These are phyloP conservation scores for Helicostylum pulchrum DNA, from an alignment of 192 early-diverging fungal genomes.

Conservation along the genomic window DNA sequence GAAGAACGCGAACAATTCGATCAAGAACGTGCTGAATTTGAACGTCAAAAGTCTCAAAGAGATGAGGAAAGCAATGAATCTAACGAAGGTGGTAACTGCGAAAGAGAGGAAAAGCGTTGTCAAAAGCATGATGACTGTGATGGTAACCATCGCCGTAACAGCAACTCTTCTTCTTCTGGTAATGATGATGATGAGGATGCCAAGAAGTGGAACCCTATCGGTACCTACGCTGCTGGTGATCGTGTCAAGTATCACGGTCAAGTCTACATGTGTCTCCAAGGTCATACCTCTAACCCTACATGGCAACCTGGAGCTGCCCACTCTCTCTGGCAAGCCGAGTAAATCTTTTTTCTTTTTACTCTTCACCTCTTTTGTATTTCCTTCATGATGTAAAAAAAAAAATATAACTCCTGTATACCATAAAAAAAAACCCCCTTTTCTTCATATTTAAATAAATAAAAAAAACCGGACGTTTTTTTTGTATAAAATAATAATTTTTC, in stretches of 20 bases:
- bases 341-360: slow-evolving; percentile 8
- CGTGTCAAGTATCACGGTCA: slow-evolving; percentile 45
- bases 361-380: neutral
- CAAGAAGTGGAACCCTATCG: slow-evolving; percentile 42
- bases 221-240: slow-evolving; percentile 48
- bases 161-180: neutral
- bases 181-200: slow-evolving; percentile 1
- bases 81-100: neutral
- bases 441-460: no score
- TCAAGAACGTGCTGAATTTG: slow-evolving; percentile 16
- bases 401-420: no score
- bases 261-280: slow-evolving; percentile 47
- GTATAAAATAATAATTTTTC: no score
- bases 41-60: neutral
- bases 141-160: slow-evolving; percentile 3
- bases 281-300: slow-evolving; percentile 42
- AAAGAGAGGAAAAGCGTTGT: slow-evolving; percentile 7
- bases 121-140: slow-evolving; percentile 20
- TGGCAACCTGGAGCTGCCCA: slow-evolving; percentile 46
- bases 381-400: neutral
- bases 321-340: slow-evolving; percentile 46
- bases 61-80: neutral
- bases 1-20: slow-evolving; percentile 19
- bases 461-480: no score
- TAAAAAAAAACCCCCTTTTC: no score